Percentiles rank a stretch among this genome's conserved stretches.
Conservation (phyloP, 1,139 yeast genomes). For the Hemisphaericaspora xylofermentans region DNA sequence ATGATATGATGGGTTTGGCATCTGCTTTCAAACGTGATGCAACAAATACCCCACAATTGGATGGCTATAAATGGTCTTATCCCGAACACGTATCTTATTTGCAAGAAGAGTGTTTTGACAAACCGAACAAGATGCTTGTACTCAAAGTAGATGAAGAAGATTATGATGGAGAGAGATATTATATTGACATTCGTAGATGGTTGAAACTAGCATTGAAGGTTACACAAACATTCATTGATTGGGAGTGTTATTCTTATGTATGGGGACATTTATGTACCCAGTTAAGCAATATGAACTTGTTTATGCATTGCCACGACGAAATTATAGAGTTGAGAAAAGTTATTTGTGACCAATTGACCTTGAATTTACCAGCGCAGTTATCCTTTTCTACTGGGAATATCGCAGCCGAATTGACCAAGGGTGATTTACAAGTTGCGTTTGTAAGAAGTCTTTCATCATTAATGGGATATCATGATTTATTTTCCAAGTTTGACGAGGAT, state of each 20-base stretch:
- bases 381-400: constrained; percentile 33
- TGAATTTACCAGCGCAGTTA: constrained; percentile 46
- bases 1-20: constrained; percentile 67
- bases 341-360: constrained; percentile 61
- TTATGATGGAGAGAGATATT: constrained; percentile 10
- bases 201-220: constrained; percentile 49
- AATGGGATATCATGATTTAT: constrained; percentile 61
- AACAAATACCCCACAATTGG: constrained; percentile 12
- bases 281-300: constrained; percentile 59
- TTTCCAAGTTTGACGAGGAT: constrained; percentile 66
- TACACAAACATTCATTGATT: constrained; percentile 55
- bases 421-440: constrained; percentile 66
- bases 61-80: constrained; percentile 48
- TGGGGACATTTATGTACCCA: constrained; percentile 76
- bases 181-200: constrained; percentile 54
- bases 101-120: constrained; percentile 40
- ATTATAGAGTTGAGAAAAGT: constrained; percentile 47
- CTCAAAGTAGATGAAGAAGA: constrained; percentile 4
- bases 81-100: constrained; percentile 58
- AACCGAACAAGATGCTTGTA: constrained; percentile 24
- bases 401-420: constrained; percentile 41
- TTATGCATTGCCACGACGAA: constrained; percentile 43
- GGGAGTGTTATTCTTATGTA: constrained; percentile 70
- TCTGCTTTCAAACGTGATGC: constrained; percentile 55
- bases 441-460: constrained; percentile 67